Base-by-base conservation (phyloP, 176 grass and related monocot species). In the Leersia perrieri region DNA sequence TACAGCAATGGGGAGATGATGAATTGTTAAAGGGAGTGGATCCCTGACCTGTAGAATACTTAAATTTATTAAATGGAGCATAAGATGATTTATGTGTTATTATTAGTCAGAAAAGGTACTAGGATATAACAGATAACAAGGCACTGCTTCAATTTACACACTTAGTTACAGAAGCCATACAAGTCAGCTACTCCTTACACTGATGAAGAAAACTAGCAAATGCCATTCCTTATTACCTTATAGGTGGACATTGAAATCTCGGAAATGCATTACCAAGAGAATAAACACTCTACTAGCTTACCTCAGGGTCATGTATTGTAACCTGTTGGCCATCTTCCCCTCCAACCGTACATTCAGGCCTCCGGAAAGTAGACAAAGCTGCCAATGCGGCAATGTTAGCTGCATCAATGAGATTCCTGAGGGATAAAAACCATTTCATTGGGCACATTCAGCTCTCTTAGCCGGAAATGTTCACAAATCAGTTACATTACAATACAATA, bases 1-100 rank as follows among this genome's bases (percentile, higher is more conserved):
- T 77, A 99, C 96, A 78, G 96, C 90, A 73, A 99, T 85, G 3
- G 96, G 96, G 36, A 95, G 87, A 87, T 99, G 96, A 76, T 99
- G 92, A 35, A 99, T 93, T 53, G 91, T 88, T 49, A 99, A 69
- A 64, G 96, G 90, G 12, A 99, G 61, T 53, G 96, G 96, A 74
- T 99, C 92, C 74, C 89, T 93, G n/a, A 87, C 96, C 92, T 99
- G 85, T 76, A 91, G 78, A 88, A 67, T 83, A 63, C 63, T 85
- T 23, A 42, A 71, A 77, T 79, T 23, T 25, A 58, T 25, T 58
- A 23, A 58, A 58, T 58, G 11, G 53, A 72, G 60, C 28, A 58
- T 61, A 69, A 55, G 26, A 62, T 41, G 51, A 33, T 23, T 64
- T 55, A 33, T 9, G 18, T 65, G 69, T 30, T 3, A 60, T 39